phyloP scores from a whole-genome alignment of 306 rosid genomes.

The Coriaria nepalensis region DNA sequence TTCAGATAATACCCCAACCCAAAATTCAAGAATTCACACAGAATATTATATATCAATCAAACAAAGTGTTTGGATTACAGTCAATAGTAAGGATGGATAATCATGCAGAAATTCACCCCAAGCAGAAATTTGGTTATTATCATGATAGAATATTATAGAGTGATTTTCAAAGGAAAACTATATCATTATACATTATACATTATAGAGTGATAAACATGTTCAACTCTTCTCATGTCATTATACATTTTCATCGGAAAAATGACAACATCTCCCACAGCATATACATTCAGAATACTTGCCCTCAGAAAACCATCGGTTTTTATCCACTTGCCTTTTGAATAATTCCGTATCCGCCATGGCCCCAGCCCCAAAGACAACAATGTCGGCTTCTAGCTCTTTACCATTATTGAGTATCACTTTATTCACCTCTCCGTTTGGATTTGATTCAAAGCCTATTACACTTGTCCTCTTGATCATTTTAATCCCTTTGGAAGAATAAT shows the following conservation, averaged over 20 bases:
- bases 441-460: conserved; percentile 7
- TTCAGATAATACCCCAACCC: too few relatives aligned
- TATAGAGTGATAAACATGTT: conserved; percentile 40
- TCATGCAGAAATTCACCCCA: too few relatives aligned
- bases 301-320: conserved; percentile 20
- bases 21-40: too few relatives aligned
- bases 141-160: too few relatives aligned
- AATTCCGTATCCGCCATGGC: conserved; percentile 20
- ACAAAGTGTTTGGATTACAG: too few relatives aligned
- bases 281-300: conserved; percentile 19
- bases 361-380: conserved; percentile 33
- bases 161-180: too few relatives aligned
- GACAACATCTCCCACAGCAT: conserved; percentile 29
- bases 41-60: too few relatives aligned
- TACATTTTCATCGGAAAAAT: conserved; percentile 23
- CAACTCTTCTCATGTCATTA: conserved; percentile 30
- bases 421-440: conserved; percentile 17
- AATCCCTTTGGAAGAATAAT: conserved; percentile 22
- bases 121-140: too few relatives aligned
- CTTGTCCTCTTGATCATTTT: conserved; percentile 19
- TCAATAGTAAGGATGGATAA: too few relatives aligned
- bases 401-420: conserved; percentile 29
- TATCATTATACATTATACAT: too few relatives aligned
- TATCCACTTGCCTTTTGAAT: conserved; percentile 29
- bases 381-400: conserved; percentile 22